A percentile compares a stretch with the other conserved stretches of the same genome.
Conservation (phyloP, 805 yeast genomes). For the Aciculoconidium aculeatum region DNA sequence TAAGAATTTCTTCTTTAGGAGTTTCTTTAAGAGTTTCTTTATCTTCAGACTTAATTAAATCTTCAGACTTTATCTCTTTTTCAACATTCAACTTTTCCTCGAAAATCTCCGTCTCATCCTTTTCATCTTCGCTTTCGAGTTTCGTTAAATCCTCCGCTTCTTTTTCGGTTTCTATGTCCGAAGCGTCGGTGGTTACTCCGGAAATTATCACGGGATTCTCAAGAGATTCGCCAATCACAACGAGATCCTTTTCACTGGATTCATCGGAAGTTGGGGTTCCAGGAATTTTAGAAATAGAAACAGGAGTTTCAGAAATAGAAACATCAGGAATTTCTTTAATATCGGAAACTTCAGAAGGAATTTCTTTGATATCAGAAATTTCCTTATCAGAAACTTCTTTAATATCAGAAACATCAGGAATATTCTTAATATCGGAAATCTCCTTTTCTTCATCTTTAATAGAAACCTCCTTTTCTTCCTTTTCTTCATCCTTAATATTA, state of each 20-base stretch:
- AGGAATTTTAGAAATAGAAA: not conserved
- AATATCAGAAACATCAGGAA: conserved; percentile 1
- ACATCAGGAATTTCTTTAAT: not conserved
- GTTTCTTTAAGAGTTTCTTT: too few relatives aligned
- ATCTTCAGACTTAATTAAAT: too few relatives aligned
- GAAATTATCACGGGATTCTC: too few relatives aligned
- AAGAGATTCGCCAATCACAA: too few relatives aligned
- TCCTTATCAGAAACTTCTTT: conserved; percentile 1
- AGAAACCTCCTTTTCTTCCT: conserved; percentile 1
- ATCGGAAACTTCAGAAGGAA: conserved; percentile 1
- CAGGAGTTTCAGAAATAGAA: not conserved
- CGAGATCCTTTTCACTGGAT: too few relatives aligned
- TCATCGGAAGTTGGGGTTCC: not conserved
- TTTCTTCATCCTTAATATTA: not conserved
- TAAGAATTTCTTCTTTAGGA: not conserved
- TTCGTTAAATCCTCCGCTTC: too few relatives aligned
- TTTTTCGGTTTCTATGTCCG: too few relatives aligned
- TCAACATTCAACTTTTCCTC: too few relatives aligned
- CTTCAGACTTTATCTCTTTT: too few relatives aligned
- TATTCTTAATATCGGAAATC: not conserved
- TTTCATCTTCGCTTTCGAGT: too few relatives aligned
- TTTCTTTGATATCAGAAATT: not conserved
- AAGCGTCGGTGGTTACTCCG: too few relatives aligned
- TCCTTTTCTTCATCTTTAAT: not conserved
- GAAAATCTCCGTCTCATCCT: too few relatives aligned